These are phyloP conservation scores for Arthrobotrys conoides DNA, from an alignment of 2,329 filamentous ascomycete genomes.

Conservation along the genomic window DNA sequence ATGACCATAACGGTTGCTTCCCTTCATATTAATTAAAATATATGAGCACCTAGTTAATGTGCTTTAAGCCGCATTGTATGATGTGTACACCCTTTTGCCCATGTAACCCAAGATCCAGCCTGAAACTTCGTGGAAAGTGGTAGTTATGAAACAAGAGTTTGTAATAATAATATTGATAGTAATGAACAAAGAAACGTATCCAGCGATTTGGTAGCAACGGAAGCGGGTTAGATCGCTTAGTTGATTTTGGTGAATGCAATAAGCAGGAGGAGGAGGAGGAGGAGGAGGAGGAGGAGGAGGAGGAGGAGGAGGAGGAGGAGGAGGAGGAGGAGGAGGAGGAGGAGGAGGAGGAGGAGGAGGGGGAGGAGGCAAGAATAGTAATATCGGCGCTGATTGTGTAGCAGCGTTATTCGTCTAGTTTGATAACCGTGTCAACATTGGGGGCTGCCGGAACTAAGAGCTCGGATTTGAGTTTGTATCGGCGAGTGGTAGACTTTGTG, in stretches of 20 bases:
- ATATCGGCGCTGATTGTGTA: not conserved
- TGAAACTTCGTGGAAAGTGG: not conserved
- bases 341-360: too few relatives aligned
- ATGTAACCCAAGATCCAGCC: not conserved
- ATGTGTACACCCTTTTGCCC: not conserved
- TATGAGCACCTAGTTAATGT: conserved; percentile 2
- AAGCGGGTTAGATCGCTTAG: not conserved
- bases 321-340: too few relatives aligned
- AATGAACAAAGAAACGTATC: conserved; percentile 22
- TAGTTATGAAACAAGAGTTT: conserved; percentile 4
- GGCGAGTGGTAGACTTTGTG: not conserved
- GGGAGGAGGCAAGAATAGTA: not conserved
- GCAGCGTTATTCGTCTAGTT: not conserved
- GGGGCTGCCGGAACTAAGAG: not conserved
- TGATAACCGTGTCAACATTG: not conserved
- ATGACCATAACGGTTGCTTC: not conserved
- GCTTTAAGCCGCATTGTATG: not conserved
- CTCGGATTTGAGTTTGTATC: not conserved
- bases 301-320: too few relatives aligned
- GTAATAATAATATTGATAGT: not conserved
- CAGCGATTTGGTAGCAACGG: not conserved
- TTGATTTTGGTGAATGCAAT: conserved; percentile 8
- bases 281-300: too few relatives aligned
- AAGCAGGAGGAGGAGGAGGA: too few relatives aligned
- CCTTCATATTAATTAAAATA: not conserved